Evolutionary conservation across 805 yeast species (phyloP).

Genomic region (Osmozyma mogii): DNA sequence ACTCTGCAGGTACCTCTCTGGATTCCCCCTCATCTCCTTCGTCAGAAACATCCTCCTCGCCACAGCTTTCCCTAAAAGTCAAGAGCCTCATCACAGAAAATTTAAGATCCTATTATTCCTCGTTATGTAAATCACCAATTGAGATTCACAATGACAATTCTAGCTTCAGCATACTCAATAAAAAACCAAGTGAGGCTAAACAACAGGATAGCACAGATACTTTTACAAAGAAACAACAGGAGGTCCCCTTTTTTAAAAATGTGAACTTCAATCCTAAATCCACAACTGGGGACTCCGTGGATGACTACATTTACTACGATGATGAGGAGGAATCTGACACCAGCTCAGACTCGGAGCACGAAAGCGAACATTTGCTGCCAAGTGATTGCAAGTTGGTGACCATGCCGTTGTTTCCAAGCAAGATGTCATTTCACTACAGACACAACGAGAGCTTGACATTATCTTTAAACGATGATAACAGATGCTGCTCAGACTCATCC

Average conservation of each 20-base stretch:
- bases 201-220: neutral
- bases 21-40: conserved; percentile 1
- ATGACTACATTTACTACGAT: conserved; percentile 29
- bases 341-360: conserved; percentile 9
- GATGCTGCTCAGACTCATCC: conserved; percentile 5
- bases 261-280: conserved; percentile 28
- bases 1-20: conserved; percentile 1
- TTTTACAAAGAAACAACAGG: conserved; percentile 1
- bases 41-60: conserved; percentile 4
- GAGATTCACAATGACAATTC: conserved; percentile 27
- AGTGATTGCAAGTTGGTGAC: conserved; percentile 2
- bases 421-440: conserved; percentile 32
- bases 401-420: conserved; percentile 10
- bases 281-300: conserved; percentile 19
- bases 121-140: conserved; percentile 20
- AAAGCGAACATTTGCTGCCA: conserved; percentile 8
- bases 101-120: conserved; percentile 24
- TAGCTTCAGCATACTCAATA: conserved; percentile 24
- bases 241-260: conserved; percentile 29
- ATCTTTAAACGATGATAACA: conserved; percentile 15
- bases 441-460: conserved; percentile 29
- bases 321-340: conserved; percentile 12
- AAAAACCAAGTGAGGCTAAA: conserved; percentile 4
- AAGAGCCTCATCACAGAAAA: conserved; percentile 33
- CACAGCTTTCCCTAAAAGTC: conserved; percentile 22